These are phyloP conservation scores for Sugiyamaella americana DNA, from an alignment of 805 yeast genomes.

Conservation along the genomic window DNA sequence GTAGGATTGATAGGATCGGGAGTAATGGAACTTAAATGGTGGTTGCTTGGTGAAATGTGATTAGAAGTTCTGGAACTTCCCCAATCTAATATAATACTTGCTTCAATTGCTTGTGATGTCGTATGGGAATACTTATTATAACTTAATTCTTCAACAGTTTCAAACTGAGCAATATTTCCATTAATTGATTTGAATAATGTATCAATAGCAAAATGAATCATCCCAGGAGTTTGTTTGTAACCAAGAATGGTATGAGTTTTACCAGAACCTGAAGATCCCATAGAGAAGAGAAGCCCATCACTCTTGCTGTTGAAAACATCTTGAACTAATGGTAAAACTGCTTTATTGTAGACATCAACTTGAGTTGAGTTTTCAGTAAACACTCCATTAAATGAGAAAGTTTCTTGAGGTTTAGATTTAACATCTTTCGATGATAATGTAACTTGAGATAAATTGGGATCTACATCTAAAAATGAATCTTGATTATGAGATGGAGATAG, in stretches of 20 bases:
- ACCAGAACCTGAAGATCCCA: constrained; percentile 53
- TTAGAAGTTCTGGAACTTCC: constrained; percentile 2
- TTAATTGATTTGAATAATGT: constrained; percentile 31
- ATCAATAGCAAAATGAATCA: constrained; percentile 33
- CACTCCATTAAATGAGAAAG: constrained; percentile 31
- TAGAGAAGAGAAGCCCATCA: constrained; percentile 42
- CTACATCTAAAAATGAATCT: constrained; percentile 24
- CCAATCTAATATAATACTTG: constrained; percentile 23
- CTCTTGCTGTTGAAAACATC: constrained; percentile 26
- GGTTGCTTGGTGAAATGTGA: background rate
- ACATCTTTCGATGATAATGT: constrained; percentile 24
- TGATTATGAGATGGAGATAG: constrained; percentile 17
- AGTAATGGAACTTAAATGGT: background rate
- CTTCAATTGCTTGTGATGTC: constrained; percentile 19
- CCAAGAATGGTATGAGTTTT: constrained; percentile 34
- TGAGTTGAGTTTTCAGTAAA: constrained; percentile 32
- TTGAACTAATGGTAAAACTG: constrained; percentile 33
- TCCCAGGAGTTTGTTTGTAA: constrained; percentile 31
- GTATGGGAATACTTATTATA: constrained; percentile 14
- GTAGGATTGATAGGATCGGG: background rate
- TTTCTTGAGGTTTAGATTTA: constrained; percentile 22
- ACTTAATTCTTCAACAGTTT: constrained; percentile 17
- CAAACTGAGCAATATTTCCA: constrained; percentile 21
- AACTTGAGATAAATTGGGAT: constrained; percentile 20
- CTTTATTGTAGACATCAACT: constrained; percentile 33